Conservation (phyloP, 169 alveolate species). For the Plasmodium cynomolgi region DNA sequence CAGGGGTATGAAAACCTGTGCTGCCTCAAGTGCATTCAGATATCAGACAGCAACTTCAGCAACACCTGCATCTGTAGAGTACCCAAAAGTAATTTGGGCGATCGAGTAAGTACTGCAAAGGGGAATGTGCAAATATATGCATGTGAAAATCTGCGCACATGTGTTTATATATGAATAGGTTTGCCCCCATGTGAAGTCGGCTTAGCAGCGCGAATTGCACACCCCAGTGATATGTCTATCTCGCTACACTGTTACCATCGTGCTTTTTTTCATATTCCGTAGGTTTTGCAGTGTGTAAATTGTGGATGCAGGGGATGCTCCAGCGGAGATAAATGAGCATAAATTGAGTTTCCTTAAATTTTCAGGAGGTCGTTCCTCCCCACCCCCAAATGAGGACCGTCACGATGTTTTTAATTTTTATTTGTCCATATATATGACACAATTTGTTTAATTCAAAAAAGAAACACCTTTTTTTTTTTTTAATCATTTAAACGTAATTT, state of each 20-base stretch:
- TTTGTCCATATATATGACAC: background rate
- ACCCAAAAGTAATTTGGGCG: slow-evolving; percentile 95
- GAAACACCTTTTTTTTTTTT: slow-evolving; percentile 19
- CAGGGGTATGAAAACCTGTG: slow-evolving; percentile 98
- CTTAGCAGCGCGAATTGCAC: background rate
- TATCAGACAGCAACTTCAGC: slow-evolving; percentile 94
- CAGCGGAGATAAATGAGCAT: slow-evolving; percentile 80
- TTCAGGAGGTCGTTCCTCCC: background rate
- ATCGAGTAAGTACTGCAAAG: slow-evolving; percentile 71
- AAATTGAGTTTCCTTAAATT: background rate
- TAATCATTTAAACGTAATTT: slow-evolving; percentile 7
- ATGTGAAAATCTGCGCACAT: slow-evolving; percentile 6
- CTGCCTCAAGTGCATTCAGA: slow-evolving; percentile 95
- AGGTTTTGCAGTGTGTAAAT: slow-evolving; percentile 94
- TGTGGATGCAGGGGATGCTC: slow-evolving; percentile 99
- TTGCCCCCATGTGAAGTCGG: background rate
- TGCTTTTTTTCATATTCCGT: background rate
- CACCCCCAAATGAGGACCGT: background rate
- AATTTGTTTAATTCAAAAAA: slow-evolving; percentile 4
- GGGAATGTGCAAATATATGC: background rate
- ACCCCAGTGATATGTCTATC: background rate
- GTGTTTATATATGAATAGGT: background rate
- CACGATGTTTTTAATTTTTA: background rate
- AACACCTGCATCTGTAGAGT: slow-evolving; percentile 99
- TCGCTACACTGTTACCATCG: background rate